These are phyloP conservation scores for Nannizzia gypsea DNA, from an alignment of 2,329 filamentous ascomycete species.

Conservation along the genomic window DNA sequence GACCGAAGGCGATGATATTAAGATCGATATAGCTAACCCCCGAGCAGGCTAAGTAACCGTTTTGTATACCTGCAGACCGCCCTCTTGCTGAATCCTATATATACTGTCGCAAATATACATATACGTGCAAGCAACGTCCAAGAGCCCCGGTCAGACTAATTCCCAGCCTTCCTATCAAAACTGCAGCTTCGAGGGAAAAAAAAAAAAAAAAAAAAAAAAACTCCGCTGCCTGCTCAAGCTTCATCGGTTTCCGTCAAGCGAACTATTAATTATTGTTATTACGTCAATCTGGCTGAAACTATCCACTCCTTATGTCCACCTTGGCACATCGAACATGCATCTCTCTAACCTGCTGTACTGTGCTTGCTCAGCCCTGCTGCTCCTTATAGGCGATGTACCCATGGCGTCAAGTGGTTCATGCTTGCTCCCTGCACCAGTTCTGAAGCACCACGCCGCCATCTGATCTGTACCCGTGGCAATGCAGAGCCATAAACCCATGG, in stretches of 20 bases:
- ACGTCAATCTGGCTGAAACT: constrained; percentile 3
- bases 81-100: background rate
- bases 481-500: background rate
- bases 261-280: background rate
- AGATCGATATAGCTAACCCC: background rate
- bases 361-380: constrained; percentile 1
- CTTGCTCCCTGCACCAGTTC: background rate
- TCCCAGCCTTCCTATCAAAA: no score
- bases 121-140: background rate
- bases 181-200: background rate
- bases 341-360: background rate
- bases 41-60: background rate
- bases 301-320: background rate
- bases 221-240: background rate
- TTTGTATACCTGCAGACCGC: background rate
- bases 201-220: background rate
- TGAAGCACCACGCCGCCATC: constrained; percentile 1
- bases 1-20: background rate
- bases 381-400: background rate
- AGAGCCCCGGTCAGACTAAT: background rate
- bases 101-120: background rate
- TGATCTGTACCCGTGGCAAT: constrained; percentile 2
- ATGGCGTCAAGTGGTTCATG: background rate
- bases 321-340: background rate
- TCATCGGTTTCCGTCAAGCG: background rate